phyloP scores from a whole-genome alignment of 306 rosid species.

The Quercus glauca region DNA sequence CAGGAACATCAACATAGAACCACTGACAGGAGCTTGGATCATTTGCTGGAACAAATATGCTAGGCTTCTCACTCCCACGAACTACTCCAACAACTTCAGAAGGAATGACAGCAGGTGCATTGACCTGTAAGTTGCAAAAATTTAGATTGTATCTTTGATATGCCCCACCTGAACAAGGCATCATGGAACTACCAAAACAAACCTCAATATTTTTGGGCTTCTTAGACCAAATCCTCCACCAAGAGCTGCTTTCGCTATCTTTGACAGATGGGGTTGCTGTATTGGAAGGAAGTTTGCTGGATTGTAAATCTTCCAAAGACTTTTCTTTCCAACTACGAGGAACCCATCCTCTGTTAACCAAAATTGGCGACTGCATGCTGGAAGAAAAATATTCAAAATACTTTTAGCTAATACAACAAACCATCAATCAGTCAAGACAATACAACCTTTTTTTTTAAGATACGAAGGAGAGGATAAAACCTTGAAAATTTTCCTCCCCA shows the following conservation, averaged over 20 bases:
- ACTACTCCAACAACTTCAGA: conserved; percentile 69
- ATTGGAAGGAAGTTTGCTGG: conserved; percentile 32
- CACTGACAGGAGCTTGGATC: conserved; percentile 79
- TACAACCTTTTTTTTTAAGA: background rate
- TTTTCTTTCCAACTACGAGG: conserved; percentile 90
- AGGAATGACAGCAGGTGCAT: conserved; percentile 38
- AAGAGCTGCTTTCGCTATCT: conserved; percentile 45
- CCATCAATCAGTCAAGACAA: background rate
- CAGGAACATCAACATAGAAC: conserved; percentile 95
- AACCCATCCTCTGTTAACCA: conserved; percentile 97
- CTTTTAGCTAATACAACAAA: conserved; percentile 11
- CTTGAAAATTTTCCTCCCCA: background rate
- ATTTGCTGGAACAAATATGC: conserved; percentile 92
- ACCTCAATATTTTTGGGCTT: conserved; percentile 54
- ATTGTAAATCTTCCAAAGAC: conserved; percentile 37
- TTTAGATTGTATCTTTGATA: conserved; percentile 9
- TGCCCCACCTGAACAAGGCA: conserved; percentile 12
- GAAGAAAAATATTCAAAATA: conserved; percentile 23
- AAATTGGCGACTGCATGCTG: conserved; percentile 63
- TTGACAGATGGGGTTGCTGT: conserved; percentile 32
- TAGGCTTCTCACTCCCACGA: conserved; percentile 93
- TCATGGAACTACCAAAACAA: conserved; percentile 10
- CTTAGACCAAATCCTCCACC: conserved; percentile 90
- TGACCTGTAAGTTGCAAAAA: conserved; percentile 51
- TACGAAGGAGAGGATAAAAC: background rate